Percentiles rank a stretch among this genome's conserved stretches.
These are phyloP conservation scores for Sphagnum magellanicum DNA, from an alignment of 228 moss, liverwort and hornwort genomes.

Conservation along the genomic window DNA sequence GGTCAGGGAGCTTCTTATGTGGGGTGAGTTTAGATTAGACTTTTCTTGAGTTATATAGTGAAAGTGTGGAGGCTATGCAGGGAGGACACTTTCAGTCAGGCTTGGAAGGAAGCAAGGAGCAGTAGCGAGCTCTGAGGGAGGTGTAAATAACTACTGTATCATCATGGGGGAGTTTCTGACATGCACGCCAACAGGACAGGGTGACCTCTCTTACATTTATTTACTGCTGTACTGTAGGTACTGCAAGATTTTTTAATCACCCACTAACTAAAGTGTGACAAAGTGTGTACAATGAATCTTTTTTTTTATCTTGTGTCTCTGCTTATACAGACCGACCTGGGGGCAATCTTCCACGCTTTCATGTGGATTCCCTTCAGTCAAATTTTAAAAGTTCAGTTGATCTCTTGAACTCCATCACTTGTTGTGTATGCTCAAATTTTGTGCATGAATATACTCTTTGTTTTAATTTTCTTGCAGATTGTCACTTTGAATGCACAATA, in stretches of 20 bases:
- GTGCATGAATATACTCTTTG: too few species aligned
- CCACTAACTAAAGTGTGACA: slow-evolving; percentile 42
- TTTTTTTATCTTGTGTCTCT: slow-evolving; percentile 32
- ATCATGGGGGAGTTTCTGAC: slow-evolving; percentile 20
- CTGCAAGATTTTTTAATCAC: slow-evolving; percentile 16
- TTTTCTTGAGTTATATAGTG: slow-evolving; percentile 18
- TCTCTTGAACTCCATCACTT: too few species aligned
- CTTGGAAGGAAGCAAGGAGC: slow-evolving; percentile 25
- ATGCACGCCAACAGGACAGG: slow-evolving; percentile 14
- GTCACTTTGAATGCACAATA: too few species aligned
- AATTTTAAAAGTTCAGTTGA: too few species aligned
- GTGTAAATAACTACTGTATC: slow-evolving; percentile 67
- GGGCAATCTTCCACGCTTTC: slow-evolving; percentile 11
- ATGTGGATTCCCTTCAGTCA: slow-evolving; percentile 3
- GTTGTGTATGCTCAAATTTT: too few species aligned
- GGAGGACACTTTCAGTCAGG: slow-evolving; percentile 14
- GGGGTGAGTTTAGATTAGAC: slow-evolving; percentile 20
- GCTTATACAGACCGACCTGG: slow-evolving; percentile 19
- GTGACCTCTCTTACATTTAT: slow-evolving; percentile 23
- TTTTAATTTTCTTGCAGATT: too few species aligned
- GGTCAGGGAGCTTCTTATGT: slow-evolving; percentile 16
- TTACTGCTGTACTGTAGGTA: slow-evolving; percentile 34
- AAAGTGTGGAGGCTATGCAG: slow-evolving; percentile 13
- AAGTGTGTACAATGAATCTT: slow-evolving; percentile 49
- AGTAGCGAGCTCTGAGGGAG: slow-evolving; percentile 25